Evolutionary conservation across 2,329 filamentous ascomycete species (phyloP), one percentile per base, ranked within the genome.

Genomic region (Fusarium austroafricanum): DNA sequence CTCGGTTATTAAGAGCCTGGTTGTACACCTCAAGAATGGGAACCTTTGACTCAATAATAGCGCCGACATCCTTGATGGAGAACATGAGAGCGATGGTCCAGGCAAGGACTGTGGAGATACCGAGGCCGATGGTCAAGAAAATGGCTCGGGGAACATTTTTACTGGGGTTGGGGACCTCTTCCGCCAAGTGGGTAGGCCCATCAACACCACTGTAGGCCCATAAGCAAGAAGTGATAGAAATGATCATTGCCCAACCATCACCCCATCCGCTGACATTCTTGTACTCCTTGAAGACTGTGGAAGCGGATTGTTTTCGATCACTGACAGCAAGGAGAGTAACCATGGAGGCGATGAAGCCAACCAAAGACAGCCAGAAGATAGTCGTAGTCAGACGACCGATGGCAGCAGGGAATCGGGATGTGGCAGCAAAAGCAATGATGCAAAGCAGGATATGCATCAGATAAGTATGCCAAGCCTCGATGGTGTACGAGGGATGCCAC

Each of bases 51-150:
- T 51, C 56, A 20, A 73, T 69, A 4, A 74, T 63, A 2, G 70
- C 71, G 23, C 72, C 61, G 10, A 73, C 29, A 29, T 74, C 72
- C 6, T 61, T 73, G 29, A 73, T 55, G 5, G 64, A 68, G n/a
- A 71, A 73, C 70, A 74, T 71, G 2, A 74, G 42, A 4, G 72
- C 68, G 11, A 73, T 72, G 17, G 61, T 73, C 72, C 72, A 74
- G 2, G 60, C 65, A 10, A 73, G 3, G 2, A 73, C 71, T 0
- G 72, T 74, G 1, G 54, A 43, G 6, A 74, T 68, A 1, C 72
- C 72, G 1, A 73, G 60, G 2, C 54, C 70, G 1, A 74, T 72
- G 0, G 71, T 73, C 9, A 71, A 46, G 35, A 73, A 69, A 10
- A 74, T 74, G 18, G 71, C 72, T 6, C 67, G 67, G 4, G 72